Conservation (phyloP, 768 basidiomycete species). For the Suillus luteus region DNA sequence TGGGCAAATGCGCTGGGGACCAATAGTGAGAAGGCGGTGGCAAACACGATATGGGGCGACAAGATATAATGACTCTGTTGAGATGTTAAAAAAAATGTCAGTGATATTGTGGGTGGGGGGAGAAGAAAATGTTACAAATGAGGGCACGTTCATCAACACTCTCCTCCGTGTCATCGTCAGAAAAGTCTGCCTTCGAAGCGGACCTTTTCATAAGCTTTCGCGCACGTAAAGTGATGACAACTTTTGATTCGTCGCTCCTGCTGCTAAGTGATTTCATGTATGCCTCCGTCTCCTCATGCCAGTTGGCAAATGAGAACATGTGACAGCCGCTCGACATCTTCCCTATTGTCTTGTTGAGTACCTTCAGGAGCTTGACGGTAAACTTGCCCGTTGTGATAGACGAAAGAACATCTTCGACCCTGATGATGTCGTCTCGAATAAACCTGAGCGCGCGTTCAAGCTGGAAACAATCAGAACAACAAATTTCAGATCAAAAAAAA, state of each 20-base stretch:
- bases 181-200: too few relatives aligned
- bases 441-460: constrained; percentile 1
- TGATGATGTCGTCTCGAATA: constrained; percentile 1
- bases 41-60: too few relatives aligned
- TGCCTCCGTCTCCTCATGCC: background rate
- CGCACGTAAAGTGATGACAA: too few relatives aligned
- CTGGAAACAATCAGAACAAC: background rate
- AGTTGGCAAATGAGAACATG: constrained; percentile 1
- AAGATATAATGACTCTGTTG: too few relatives aligned
- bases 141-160: background rate
- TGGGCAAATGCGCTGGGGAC: too few relatives aligned
- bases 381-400: too few relatives aligned
- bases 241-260: background rate
- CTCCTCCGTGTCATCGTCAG: background rate
- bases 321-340: background rate
- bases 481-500: background rate
- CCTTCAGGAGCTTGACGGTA: too few relatives aligned
- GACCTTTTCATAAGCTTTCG: too few relatives aligned
- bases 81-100: too few relatives aligned
- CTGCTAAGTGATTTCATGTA: constrained; percentile 5
- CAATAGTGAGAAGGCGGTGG: too few relatives aligned
- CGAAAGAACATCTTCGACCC: too few relatives aligned
- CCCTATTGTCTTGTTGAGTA: background rate
- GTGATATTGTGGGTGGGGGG: background rate
- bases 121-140: background rate